These are phyloP conservation scores for Cladosporium cucumerinum DNA, from an alignment of 2,329 filamentous ascomycete species.

Conservation along the genomic window DNA sequence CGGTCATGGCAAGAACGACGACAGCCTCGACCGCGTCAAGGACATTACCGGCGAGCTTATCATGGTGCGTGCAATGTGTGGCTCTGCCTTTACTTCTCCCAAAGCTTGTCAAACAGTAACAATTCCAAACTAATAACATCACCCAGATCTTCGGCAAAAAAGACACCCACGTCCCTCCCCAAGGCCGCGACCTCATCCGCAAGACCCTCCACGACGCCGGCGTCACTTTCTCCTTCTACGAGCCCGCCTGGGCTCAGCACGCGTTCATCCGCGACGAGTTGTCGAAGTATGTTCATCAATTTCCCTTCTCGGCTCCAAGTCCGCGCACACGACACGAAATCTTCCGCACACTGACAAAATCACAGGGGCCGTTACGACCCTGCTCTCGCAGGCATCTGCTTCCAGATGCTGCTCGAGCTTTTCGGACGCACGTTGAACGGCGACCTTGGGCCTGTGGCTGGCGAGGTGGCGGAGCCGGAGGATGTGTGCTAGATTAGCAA, in stretches of 20 bases:
- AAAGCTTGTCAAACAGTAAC: no score
- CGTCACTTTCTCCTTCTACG: constrained; percentile 75
- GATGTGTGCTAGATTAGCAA: constrained; percentile 39
- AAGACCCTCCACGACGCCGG: constrained; percentile 74
- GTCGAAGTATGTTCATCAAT: constrained; percentile 34
- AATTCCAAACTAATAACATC: no score
- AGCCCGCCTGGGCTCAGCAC: constrained; percentile 90
- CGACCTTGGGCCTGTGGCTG: constrained; percentile 69
- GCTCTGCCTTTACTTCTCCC: background rate
- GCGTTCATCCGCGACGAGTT: constrained; percentile 92
- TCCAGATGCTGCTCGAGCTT: constrained; percentile 83
- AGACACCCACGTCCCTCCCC: constrained; percentile 83
- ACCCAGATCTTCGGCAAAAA: constrained; percentile 77
- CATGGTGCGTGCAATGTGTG: constrained; percentile 51
- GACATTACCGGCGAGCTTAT: constrained; percentile 75
- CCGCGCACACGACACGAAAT: background rate
- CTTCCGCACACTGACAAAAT: constrained; percentile 43
- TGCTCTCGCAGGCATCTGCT: constrained; percentile 80
- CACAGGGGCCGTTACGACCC: constrained; percentile 82
- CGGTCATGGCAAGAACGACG: constrained; percentile 63
- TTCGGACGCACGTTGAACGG: constrained; percentile 75
- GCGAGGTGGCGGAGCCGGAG: constrained; percentile 40
- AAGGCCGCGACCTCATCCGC: constrained; percentile 78
- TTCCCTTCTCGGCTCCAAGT: background rate
- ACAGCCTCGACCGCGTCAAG: constrained; percentile 57